phyloP scores from a whole-genome alignment of 2,329 filamentous ascomycete genomes.

The Didymellaceae sp. region DNA sequence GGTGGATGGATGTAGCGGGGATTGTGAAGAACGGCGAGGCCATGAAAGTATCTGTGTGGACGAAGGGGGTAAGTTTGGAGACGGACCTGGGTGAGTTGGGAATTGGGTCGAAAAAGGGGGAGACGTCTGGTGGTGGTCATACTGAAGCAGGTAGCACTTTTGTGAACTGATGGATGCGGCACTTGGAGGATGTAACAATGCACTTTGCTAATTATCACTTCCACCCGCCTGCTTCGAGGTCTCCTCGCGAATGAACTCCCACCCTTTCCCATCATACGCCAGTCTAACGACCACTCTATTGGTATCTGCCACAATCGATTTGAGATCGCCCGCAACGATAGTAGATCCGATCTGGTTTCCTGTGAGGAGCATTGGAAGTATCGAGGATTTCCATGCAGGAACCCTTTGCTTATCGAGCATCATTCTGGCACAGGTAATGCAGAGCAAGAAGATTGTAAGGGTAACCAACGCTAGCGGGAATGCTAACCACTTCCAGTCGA shows the following conservation, averaged over 20 bases:
- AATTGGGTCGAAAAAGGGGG: background rate
- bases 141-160: too few species aligned
- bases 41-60: conserved; percentile 18
- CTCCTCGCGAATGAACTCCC: background rate
- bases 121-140: too few species aligned
- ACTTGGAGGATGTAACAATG: too few species aligned
- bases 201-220: background rate
- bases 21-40: conserved; percentile 6
- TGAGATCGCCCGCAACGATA: background rate
- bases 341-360: background rate
- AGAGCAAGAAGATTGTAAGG: background rate
- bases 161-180: too few species aligned
- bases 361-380: background rate
- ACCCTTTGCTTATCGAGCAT: background rate
- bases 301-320: background rate
- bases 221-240: background rate
- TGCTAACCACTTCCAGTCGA: background rate
- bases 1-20: conserved; percentile 15
- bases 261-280: background rate
- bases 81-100: conserved; percentile 3
- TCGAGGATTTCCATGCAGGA: background rate
- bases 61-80: conserved; percentile 3
- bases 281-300: background rate
- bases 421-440: background rate
- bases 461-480: background rate